Base-by-base conservation (phyloP, 176 grass and related monocot genomes). In the Carex scoparia region DNA sequence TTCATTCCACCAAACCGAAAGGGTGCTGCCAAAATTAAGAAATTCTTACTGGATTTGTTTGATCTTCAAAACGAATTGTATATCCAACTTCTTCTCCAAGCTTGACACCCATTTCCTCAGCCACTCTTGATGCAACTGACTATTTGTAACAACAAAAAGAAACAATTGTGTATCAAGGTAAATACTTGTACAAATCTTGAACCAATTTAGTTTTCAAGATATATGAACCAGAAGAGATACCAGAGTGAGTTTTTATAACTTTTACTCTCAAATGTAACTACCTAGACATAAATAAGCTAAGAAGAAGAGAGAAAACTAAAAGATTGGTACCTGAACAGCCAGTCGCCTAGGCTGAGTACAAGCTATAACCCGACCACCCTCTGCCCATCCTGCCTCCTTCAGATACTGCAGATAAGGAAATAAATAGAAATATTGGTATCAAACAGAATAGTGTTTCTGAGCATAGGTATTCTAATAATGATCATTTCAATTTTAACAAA, bases 1-100 rank as follows among this genome's bases (percentile, higher is more conserved):
- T 31, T 28, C 2, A 55, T 46, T 76, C 38, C 49, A 70, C 14
- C n/a, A 23, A 12, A 68, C 58, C 28, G 80, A 59, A 60, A 60
- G 70, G 65, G 28, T 84, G 80, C 69, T 65, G n/a, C 70, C 32
- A 8, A 69, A 83, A 61, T 5, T 60, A 84, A 75, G 28, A 33
- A 88, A 2, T 60, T 85, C 75, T 81, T 95, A 98, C 93, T 46
- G 93, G 91, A 53, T 93, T 98, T 90, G 95, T 98, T 86, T 92
- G 86, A 87, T 98, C 92, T 86, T 98, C 95, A 85, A 98, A 98
- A 61, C 93, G 93, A 73, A 98, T 98, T 42, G 93, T 90, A 90
- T 98, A 98, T 68, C 95, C 95, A 84, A 98, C 93, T 92, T 98
- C 93, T 82, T 98, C 95, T 59, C 95, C 95, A 86, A 98, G 90